Conservation (phyloP, 345 rosid species). For the Nephelium lappaceum region DNA sequence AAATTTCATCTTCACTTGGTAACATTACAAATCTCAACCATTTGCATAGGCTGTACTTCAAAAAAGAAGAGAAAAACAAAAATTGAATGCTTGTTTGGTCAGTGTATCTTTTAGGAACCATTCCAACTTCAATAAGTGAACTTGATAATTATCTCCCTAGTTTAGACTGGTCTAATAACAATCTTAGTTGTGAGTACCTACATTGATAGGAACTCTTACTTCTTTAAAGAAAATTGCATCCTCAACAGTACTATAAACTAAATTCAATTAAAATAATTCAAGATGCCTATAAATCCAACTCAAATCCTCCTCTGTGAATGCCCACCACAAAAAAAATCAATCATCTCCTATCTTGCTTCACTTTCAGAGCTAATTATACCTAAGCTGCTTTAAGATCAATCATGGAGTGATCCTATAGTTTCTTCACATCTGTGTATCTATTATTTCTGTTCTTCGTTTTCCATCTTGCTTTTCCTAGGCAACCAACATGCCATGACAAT, state of each 20-base stretch:
- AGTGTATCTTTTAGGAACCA: not conserved
- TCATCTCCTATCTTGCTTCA: not conserved
- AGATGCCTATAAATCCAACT: not conserved
- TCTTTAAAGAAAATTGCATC: too few relatives aligned
- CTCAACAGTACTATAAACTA: too few relatives aligned
- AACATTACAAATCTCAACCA: too few relatives aligned
- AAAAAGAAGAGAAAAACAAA: not conserved
- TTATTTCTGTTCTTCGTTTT: not conserved
- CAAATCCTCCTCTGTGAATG: not conserved
- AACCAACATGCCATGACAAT: not conserved
- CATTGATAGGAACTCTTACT: too few relatives aligned
- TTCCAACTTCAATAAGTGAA: not conserved
- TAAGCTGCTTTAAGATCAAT: not conserved
- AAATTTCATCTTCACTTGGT: too few relatives aligned
- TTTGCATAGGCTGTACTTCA: not conserved
- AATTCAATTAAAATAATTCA: too few relatives aligned
- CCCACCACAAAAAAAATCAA: not conserved
- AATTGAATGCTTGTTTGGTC: not conserved
- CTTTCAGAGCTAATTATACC: not conserved
- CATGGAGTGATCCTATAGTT: not conserved
- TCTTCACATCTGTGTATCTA: not conserved
- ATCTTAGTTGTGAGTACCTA: conserved; percentile 11
- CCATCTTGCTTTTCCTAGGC: not conserved
- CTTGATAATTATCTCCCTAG: not conserved
- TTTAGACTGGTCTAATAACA: not conserved